Conservation (phyloP, 441 rosid genomes). For the Bruguiera hainesii region DNA sequence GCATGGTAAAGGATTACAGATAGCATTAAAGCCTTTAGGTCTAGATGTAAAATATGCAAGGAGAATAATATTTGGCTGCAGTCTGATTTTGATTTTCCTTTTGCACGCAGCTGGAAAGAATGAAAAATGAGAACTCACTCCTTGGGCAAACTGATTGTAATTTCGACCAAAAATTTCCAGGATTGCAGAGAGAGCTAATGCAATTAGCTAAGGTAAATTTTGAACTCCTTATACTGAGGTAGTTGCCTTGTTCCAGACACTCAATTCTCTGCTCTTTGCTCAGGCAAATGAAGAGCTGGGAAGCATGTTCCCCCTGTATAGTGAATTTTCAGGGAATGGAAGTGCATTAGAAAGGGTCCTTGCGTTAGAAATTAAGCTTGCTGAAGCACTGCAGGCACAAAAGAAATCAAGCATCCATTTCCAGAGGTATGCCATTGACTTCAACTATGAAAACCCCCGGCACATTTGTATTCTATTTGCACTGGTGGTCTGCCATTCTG, state of each 20-base stretch:
- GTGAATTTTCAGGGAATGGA: slow-evolving; percentile 53
- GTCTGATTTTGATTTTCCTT: slow-evolving; percentile 19
- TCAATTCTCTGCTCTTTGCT: slow-evolving; percentile 18
- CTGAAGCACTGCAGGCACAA: slow-evolving; percentile 79
- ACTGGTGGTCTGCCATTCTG: not conserved
- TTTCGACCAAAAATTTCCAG: slow-evolving; percentile 54
- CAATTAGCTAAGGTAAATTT: slow-evolving; percentile 66
- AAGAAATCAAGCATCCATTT: slow-evolving; percentile 61
- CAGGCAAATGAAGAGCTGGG: slow-evolving; percentile 93
- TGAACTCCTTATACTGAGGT: slow-evolving; percentile 2
- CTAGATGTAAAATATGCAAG: slow-evolving; percentile 6
- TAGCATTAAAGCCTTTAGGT: not conserved
- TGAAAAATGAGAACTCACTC: slow-evolving; percentile 89
- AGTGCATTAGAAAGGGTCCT: slow-evolving; percentile 86
- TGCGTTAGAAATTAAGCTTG: slow-evolving; percentile 92
- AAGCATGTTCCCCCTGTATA: slow-evolving; percentile 64
- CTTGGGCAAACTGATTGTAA: slow-evolving; percentile 47
- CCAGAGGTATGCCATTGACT: slow-evolving; percentile 58
- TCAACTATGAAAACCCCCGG: slow-evolving; percentile 5
- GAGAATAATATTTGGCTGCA: not conserved
- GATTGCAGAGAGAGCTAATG: slow-evolving; percentile 58
- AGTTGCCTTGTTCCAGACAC: slow-evolving; percentile 10
- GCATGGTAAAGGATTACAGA: slow-evolving; percentile 7
- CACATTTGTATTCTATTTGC: slow-evolving; percentile 3
- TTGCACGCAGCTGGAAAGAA: slow-evolving; percentile 68